Percentiles rank a stretch among this genome's conserved stretches.
phyloP scores from a whole-genome alignment of 2,329 filamentous ascomycete species.

The Sporothrix curviconia region DNA sequence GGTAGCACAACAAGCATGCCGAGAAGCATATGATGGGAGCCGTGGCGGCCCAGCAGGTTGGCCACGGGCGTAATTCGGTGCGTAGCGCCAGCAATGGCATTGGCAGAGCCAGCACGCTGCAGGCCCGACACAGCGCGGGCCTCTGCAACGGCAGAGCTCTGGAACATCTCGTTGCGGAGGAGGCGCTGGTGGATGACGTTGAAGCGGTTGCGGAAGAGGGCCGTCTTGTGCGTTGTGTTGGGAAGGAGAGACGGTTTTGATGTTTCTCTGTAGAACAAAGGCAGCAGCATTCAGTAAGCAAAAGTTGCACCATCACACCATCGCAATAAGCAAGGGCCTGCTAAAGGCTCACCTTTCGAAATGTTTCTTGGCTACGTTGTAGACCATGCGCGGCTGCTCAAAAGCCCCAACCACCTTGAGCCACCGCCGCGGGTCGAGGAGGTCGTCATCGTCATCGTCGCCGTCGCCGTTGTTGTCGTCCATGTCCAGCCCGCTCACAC shows the following conservation, averaged over 20 bases:
- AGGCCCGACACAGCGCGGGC: constrained; percentile 46
- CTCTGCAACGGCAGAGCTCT: constrained; percentile 67
- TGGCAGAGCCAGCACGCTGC: too few species aligned
- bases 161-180: constrained; percentile 87
- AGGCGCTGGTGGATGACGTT: constrained; percentile 88
- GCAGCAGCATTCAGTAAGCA: constrained; percentile 18
- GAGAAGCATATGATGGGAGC: constrained; percentile 77
- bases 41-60: constrained; percentile 69
- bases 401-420: constrained; percentile 77
- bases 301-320: too few species aligned
- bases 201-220: constrained; percentile 82
- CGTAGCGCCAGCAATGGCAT: constrained; percentile 33
- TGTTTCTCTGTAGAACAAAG: constrained; percentile 42
- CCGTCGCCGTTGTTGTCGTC: constrained; percentile 57
- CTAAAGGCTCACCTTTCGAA: constrained; percentile 62
- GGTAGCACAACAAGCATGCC: constrained; percentile 77
- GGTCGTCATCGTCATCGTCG: constrained; percentile 52
- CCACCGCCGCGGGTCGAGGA: constrained; percentile 71
- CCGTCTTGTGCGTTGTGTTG: constrained; percentile 71
- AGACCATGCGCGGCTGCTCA: constrained; percentile 72
- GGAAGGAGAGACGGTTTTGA: constrained; percentile 67
- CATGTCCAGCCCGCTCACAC: constrained; percentile 46
- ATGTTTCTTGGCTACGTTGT: constrained; percentile 77
- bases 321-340: neutral
- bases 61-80: constrained; percentile 86